Percentiles rank a stretch among this genome's conserved stretches.
Evolutionary conservation across 2,329 filamentous ascomycete genomes (phyloP).

Genomic region (Colletotrichum sp.): DNA sequence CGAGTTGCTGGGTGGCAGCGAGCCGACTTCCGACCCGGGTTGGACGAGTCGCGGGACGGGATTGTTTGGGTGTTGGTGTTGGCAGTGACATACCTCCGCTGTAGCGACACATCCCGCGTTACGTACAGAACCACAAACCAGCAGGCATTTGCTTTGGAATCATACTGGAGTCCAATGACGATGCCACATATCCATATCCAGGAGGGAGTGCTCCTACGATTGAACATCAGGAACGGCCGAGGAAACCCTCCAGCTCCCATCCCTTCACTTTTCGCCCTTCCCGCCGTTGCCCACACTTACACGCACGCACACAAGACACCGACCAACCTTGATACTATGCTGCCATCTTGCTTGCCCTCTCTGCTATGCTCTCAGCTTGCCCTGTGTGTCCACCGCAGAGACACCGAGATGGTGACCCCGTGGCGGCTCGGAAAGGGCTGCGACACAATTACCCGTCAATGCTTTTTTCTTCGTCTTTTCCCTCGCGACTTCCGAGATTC

Average conservation of each 20-base stretch:
- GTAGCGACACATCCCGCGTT: not conserved
- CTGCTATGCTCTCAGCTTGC: not conserved
- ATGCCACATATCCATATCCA: not conserved
- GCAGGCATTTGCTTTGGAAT: not conserved
- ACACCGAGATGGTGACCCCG: not conserved
- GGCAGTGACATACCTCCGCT: not conserved
- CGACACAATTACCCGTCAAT: not conserved
- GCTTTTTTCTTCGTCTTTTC: not conserved
- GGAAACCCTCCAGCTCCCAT: not conserved
- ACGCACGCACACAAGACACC: not conserved
- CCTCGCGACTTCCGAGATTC: not conserved
- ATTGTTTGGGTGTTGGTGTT: not conserved
- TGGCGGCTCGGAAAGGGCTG: not conserved
- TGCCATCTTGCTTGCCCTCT: not conserved
- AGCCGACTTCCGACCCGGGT: constrained; percentile 20
- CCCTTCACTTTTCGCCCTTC: constrained; percentile 6
- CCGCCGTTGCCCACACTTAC: not conserved
- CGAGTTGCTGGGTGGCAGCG: constrained; percentile 9
- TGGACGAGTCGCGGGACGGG: constrained; percentile 10
- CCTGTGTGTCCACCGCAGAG: not conserved
- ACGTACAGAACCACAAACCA: not conserved
- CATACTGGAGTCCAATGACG: not conserved
- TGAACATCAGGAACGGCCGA: not conserved
- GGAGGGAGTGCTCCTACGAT: constrained; percentile 8
- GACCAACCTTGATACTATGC: not conserved